Conservation (phyloP, 352 stramenopile genomes). For the Pythium dissimile region DNA sequence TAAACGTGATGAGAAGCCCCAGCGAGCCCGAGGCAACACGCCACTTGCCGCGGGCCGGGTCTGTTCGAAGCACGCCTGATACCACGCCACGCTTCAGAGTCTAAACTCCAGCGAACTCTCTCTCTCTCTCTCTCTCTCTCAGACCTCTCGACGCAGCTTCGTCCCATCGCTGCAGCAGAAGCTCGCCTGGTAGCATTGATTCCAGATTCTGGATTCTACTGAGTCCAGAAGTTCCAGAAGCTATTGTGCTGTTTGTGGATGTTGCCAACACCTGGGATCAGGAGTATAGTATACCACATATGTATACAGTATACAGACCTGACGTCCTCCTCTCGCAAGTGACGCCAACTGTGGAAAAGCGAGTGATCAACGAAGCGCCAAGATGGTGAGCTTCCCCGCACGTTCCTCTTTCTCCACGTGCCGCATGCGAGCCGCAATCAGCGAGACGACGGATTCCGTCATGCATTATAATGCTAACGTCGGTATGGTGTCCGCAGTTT, state of each 20-base stretch:
- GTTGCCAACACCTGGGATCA: no score
- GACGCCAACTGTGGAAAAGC: slow-evolving; percentile 13
- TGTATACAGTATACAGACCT: slow-evolving; percentile 4
- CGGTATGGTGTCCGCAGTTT: slow-evolving; percentile 36
- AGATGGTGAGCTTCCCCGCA: slow-evolving; percentile 11
- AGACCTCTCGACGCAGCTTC: slow-evolving; percentile 7
- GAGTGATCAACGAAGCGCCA: slow-evolving; percentile 9
- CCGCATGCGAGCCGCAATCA: no score
- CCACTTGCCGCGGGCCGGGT: neutral
- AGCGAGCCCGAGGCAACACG: slow-evolving; percentile 8
- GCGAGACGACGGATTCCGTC: no score
- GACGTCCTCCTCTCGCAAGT: neutral
- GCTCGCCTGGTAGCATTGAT: neutral
- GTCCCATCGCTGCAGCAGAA: slow-evolving; percentile 12
- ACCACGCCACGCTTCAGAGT: neutral
- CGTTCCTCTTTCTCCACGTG: neutral
- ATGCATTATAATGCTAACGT: no score
- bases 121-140: neutral
- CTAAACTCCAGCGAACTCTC: neutral
- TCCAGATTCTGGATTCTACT: neutral
- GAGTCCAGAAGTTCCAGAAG: no score
- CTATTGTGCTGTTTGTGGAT: no score
- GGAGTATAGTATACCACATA: slow-evolving; percentile 6
- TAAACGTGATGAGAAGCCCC: slow-evolving; percentile 15
- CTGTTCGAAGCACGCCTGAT: slow-evolving; percentile 17